Conservation (phyloP, 2,329 filamentous ascomycete genomes). For the Diaporthe longicolla region DNA sequence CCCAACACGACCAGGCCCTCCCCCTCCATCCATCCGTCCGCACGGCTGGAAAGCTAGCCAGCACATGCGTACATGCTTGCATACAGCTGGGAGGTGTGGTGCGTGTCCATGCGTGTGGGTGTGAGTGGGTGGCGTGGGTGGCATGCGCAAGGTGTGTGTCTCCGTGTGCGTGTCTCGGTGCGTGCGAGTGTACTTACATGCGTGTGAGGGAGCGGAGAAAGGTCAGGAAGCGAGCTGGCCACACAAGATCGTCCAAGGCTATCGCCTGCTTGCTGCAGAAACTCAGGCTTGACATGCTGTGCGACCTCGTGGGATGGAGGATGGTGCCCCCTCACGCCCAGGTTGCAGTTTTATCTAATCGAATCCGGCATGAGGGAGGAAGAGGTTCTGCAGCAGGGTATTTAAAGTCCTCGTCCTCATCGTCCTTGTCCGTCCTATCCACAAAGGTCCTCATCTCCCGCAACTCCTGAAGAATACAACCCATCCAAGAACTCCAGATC, state of each 20-base stretch:
- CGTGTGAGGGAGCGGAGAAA: background rate
- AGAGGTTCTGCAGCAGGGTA: slow-evolving; percentile 1
- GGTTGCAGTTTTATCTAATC: slow-evolving; percentile 10
- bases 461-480: background rate
- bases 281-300: slow-evolving; percentile 20
- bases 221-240: background rate
- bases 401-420: slow-evolving; percentile 28
- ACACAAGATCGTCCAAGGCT: slow-evolving; percentile 15
- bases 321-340: slow-evolving; percentile 20
- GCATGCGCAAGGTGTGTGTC: slow-evolving; percentile 8
- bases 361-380: background rate
- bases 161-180: slow-evolving; percentile 3
- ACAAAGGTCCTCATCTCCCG: slow-evolving; percentile 11
- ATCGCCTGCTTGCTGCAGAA: slow-evolving; percentile 14
- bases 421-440: slow-evolving; percentile 8
- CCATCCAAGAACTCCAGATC: background rate
- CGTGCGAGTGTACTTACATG: background rate
- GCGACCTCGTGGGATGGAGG: slow-evolving; percentile 27
- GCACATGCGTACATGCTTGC: slow-evolving; percentile 24
- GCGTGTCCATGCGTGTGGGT: slow-evolving; percentile 5
- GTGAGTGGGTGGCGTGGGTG: slow-evolving; percentile 5
- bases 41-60: slow-evolving; percentile 27
- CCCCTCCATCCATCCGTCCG: background rate
- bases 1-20: background rate
- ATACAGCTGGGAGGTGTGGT: slow-evolving; percentile 23